These are phyloP conservation scores for Rhizopogon vulgaris DNA, from an alignment of 768 basidiomycete genomes.

Conservation along the genomic window DNA sequence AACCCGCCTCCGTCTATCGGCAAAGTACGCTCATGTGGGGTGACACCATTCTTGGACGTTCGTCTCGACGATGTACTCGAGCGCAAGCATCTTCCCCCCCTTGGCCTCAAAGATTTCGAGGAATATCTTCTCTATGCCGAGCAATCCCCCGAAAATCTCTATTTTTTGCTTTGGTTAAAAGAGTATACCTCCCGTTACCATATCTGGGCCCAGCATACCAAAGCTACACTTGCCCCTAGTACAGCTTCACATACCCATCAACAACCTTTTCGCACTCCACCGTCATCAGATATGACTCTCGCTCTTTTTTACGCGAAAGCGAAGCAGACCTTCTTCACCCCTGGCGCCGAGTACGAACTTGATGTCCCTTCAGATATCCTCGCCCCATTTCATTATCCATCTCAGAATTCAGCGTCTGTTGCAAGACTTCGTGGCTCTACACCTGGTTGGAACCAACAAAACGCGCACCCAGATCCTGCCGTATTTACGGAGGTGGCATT, in stretches of 20 bases:
- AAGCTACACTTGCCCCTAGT: constrained; percentile 14
- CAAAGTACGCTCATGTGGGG: constrained; percentile 62
- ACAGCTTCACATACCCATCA: neutral
- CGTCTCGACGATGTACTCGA: constrained; percentile 71
- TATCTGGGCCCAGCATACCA: constrained; percentile 31
- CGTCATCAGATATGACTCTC: constrained; percentile 44
- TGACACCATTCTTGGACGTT: constrained; percentile 63
- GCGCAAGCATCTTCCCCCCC: constrained; percentile 71
- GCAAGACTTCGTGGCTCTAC: constrained; percentile 8
- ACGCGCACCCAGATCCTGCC: constrained; percentile 55
- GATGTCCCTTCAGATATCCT: constrained; percentile 62
- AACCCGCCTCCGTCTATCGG: constrained; percentile 64
- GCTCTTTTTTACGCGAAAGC: constrained; percentile 75
- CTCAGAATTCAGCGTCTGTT: constrained; percentile 23
- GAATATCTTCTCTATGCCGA: constrained; percentile 83
- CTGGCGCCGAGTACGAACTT: constrained; percentile 65
- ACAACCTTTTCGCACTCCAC: constrained; percentile 24
- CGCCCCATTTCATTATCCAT: constrained; percentile 46
- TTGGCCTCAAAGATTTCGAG: constrained; percentile 71
- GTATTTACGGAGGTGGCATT: constrained; percentile 55
- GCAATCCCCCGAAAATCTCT: constrained; percentile 71
- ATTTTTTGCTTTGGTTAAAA: constrained; percentile 77
- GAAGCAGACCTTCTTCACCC: constrained; percentile 76
- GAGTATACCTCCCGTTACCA: constrained; percentile 56
- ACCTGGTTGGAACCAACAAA: constrained; percentile 21